These are phyloP conservation scores for Xylaria arbuscula DNA, from an alignment of 2,329 filamentous ascomycete genomes.

Conservation along the genomic window DNA sequence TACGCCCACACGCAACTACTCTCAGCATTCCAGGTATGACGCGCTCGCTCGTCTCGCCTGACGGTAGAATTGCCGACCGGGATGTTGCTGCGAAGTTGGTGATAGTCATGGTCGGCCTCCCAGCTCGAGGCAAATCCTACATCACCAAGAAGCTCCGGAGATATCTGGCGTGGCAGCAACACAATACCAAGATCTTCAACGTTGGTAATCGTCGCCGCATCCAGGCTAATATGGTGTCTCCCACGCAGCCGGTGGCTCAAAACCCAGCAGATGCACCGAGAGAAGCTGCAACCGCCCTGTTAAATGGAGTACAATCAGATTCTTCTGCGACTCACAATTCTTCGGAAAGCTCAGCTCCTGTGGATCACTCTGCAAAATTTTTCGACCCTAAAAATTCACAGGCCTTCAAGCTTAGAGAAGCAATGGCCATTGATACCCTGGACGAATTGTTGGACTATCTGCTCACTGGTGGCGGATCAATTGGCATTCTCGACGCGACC, in stretches of 20 bases:
- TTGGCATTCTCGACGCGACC: constrained; percentile 96
- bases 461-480: constrained; percentile 81
- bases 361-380: constrained; percentile 91
- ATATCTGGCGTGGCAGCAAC: constrained; percentile 97
- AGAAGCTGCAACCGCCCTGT: constrained; percentile 66
- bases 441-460: constrained; percentile 94
- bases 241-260: constrained; percentile 51
- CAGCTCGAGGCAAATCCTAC: constrained; percentile 96
- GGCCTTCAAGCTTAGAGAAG: constrained; percentile 85
- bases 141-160: constrained; percentile 98
- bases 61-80: constrained; percentile 90
- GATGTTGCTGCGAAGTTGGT: constrained; percentile 97
- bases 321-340: constrained; percentile 53
- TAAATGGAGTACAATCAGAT: constrained; percentile 60
- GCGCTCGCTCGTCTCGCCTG: constrained; percentile 92
- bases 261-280: constrained; percentile 58
- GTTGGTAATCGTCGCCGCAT: constrained; percentile 91
- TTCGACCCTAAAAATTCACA: constrained; percentile 91
- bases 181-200: constrained; percentile 96
- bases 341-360: constrained; percentile 53
- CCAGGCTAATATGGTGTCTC: constrained; percentile 68
- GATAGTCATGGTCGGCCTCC: constrained; percentile 97
- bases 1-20: constrained; percentile 87
- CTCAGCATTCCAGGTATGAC: constrained; percentile 97
- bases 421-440: constrained; percentile 90